Evolutionary conservation across 495 filamentous ascomycete genomes (phyloP), one percentile per base, ranked within the genome.

Genomic region (Penicillium paxilli): DNA sequence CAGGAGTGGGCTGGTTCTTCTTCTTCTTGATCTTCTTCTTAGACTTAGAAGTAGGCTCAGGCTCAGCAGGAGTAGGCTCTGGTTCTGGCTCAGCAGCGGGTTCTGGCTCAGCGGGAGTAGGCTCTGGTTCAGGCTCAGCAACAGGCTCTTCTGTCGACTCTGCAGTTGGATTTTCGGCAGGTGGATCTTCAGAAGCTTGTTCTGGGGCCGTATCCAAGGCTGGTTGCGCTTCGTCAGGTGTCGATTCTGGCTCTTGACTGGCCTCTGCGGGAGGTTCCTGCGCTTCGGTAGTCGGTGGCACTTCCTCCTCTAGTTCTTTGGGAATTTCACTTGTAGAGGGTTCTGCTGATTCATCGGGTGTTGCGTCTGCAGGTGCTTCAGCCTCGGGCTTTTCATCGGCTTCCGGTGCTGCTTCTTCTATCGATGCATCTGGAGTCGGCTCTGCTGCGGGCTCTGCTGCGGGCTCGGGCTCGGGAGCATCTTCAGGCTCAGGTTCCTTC

Each of bases 61-160:
- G 4, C 42, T 44, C 45, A 6, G 42, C 50, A 7, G 26, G 7
- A 40, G 49, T 41, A 3, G 47, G 26, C 2, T 32, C 24, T 22
- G 58, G 14, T 19, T 58, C 35, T 48, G 52, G 52, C 19, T 54
- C 48, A 7, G 45, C 55, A 14, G 49, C 32, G 3, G 44, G 17
- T 21, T 56, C 19, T 12, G 55, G 55, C 11, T 37, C 51, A 14
- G 30, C 16, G 45, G 55, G 28, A n/a, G 47, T 19, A 22, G 56
- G 51, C 8, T 56, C 50, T 3, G 23, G 35, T 11, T n/a, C 42
- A n/a, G 62, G 35, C 25, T 65, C 33, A 1, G n/a, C n/a, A 38
- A 16, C 4, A 12, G n/a, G 35, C n/a, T 12, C 35, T 20, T 57
- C 52, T 3, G 42, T n/a, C 14, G 46, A 19, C 17, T 57, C 49